Base-by-base conservation (phyloP, 2,329 filamentous ascomycete species). In the Zasmidium cellare region DNA sequence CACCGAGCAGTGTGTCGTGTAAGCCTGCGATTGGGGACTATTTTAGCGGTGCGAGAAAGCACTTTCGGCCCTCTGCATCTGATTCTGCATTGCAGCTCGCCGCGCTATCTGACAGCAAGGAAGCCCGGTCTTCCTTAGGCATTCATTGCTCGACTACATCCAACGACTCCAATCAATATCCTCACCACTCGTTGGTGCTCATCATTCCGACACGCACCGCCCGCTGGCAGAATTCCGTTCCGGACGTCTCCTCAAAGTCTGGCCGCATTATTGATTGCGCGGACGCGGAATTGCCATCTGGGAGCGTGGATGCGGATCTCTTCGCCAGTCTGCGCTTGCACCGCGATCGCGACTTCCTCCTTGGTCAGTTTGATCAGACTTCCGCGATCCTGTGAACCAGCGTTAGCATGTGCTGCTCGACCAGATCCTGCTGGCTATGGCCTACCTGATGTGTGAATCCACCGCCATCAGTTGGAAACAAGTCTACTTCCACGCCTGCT, bases 401-500 rank as follows among this genome's bases (percentile, higher is more conserved):
- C 35, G 7, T 41, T 14, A 41, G 35, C 35, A 41, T 41, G 16
- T 14, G 11, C 16, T 41, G 6, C 11, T 18, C 12, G 35, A 19
- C 3, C 11, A 12, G 41, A 14, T 20, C 31, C 20, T 23, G 48
- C 22, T 45, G 20, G 3, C 16, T n/a, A n/a, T 25, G 35, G 47
- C 52, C 55, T 47, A 60, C 58, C 55, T 79, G 82, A 68, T 86
- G 78, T n/a, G 71, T 77, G 53, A 75, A 79, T 5, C 87, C 87
- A 46, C 66, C 67, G 46, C 82, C 82, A 69, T 90, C 87, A 1
- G 80, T 82, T 3, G 87, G 87, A 77, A 80, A 85, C 23, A 89
- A 72, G 68, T 80, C 75, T 2, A 91, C 83, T 46, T 70, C 61
- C 25, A 82, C 76, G 1, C 86, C 87, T 59, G 73, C 77, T 51